Evolutionary conservation across 495 filamentous ascomycete species (phyloP).

Genomic region (Letharia columbiana): DNA sequence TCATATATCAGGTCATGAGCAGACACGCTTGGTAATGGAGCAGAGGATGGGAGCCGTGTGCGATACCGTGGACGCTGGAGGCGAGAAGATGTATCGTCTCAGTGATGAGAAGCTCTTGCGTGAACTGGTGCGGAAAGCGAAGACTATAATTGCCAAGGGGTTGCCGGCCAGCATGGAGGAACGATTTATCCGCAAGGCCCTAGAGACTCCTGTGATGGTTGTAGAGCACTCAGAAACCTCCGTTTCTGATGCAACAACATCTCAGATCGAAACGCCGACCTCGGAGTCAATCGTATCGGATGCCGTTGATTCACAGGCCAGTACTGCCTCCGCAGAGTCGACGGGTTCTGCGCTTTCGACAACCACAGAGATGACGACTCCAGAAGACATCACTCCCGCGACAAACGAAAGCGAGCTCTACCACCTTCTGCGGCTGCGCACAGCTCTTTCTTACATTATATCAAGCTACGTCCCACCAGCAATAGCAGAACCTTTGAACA

Average conservation of each 20-base stretch:
- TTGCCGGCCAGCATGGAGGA: slow-evolving; percentile 81
- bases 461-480: slow-evolving; percentile 56
- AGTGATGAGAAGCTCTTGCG: slow-evolving; percentile 58
- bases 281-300: slow-evolving; percentile 38
- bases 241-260: slow-evolving; percentile 11
- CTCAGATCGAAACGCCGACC: slow-evolving; percentile 26
- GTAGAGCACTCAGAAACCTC: slow-evolving; percentile 42
- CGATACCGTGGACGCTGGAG: slow-evolving; percentile 70
- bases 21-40: slow-evolving; percentile 37
- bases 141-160: slow-evolving; percentile 52
- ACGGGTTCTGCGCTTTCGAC: slow-evolving; percentile 28
- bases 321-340: slow-evolving; percentile 39
- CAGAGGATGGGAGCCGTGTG: slow-evolving; percentile 56
- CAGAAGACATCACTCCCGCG: slow-evolving; percentile 29
- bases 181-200: slow-evolving; percentile 63
- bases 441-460: slow-evolving; percentile 66
- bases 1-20: slow-evolving; percentile 44
- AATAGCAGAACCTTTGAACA: slow-evolving; percentile 42
- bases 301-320: slow-evolving; percentile 27
- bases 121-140: slow-evolving; percentile 63
- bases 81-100: slow-evolving; percentile 73
- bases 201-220: slow-evolving; percentile 64
- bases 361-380: slow-evolving; percentile 28
- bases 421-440: slow-evolving; percentile 62
- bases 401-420: slow-evolving; percentile 38